These are phyloP conservation scores for Ascoidea asiatica DNA, from an alignment of 805 yeast genomes.

Conservation along the genomic window DNA sequence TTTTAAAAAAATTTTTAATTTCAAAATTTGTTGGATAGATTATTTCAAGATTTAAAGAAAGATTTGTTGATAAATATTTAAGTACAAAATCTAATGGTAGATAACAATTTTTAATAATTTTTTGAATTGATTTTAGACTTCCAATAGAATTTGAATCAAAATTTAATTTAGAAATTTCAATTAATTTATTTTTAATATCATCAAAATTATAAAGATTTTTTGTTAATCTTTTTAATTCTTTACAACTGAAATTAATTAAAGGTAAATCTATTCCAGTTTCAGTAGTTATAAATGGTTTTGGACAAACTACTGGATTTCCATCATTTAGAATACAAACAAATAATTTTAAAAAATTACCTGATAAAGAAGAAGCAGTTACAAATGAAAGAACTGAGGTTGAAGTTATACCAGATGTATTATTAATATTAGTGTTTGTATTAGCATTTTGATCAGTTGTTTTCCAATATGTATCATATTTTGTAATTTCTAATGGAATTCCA, in stretches of 20 bases:
- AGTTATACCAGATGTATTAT: constrained; percentile 9
- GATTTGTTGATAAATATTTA: constrained; percentile 35
- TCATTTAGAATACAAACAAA: constrained; percentile 65
- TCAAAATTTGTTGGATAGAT: constrained; percentile 57
- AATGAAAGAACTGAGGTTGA: constrained; percentile 36
- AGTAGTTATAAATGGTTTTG: constrained; percentile 38
- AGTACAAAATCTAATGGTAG: constrained; percentile 51
- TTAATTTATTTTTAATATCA: constrained; percentile 11
- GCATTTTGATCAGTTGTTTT: constrained; percentile 60
- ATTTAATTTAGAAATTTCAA: background rate
- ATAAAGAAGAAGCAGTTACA: constrained; percentile 83
- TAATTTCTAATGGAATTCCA: constrained; percentile 73
- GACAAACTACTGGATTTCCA: constrained; percentile 77
- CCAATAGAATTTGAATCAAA: background rate
- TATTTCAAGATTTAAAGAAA: constrained; percentile 63
- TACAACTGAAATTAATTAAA: constrained; percentile 42
- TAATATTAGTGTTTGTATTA: constrained; percentile 7
- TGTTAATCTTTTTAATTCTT: constrained; percentile 22
- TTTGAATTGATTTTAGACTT: background rate
- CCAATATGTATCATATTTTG: constrained; percentile 95
- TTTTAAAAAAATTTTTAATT: constrained; percentile 17
- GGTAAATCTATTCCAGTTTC: constrained; percentile 37
- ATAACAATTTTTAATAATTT: constrained; percentile 30
- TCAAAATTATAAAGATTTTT: constrained; percentile 15
- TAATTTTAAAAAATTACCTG: constrained; percentile 64